phyloP scores from a whole-genome alignment of 192 early-diverging fungal genomes.

The Cladochytrium replicatum region DNA sequence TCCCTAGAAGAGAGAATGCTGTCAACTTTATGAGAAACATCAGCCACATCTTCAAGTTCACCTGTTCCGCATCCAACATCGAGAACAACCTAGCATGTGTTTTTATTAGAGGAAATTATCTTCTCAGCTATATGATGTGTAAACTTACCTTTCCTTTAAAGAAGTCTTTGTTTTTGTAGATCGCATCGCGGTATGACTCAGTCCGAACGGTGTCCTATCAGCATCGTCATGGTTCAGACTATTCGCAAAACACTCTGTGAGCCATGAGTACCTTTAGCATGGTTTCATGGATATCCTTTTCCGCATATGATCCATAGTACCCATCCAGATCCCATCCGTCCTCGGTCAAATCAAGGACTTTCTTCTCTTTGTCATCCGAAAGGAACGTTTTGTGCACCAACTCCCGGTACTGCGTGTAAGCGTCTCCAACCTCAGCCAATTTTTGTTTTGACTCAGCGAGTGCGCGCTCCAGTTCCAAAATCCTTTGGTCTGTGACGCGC shows the following conservation, averaged over 20 bases:
- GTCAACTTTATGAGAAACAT: too few relatives aligned
- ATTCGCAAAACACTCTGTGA: too few relatives aligned
- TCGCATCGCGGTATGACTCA: slow-evolving; percentile 67
- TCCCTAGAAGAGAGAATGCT: too few relatives aligned
- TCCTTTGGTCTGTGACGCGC: too few relatives aligned
- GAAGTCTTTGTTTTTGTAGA: slow-evolving; percentile 72
- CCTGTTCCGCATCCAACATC: slow-evolving; percentile 90
- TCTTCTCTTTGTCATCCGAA: background rate
- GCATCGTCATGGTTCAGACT: background rate
- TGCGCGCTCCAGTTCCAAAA: background rate
- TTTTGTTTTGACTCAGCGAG: background rate
- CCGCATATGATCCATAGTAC: slow-evolving; percentile 53
- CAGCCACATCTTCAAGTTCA: too few relatives aligned
- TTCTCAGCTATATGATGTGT: too few relatives aligned
- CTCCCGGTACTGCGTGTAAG: slow-evolving; percentile 23
- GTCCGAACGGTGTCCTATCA: slow-evolving; percentile 60
- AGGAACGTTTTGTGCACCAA: slow-evolving; percentile 34
- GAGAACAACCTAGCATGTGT: slow-evolving; percentile 42
- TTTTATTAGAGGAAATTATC: background rate
- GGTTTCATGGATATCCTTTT: slow-evolving; percentile 60
- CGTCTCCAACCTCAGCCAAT: slow-evolving; percentile 14
- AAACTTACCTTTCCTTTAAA: slow-evolving; percentile 66
- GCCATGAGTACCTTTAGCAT: slow-evolving; percentile 67
- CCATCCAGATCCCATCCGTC: slow-evolving; percentile 20
- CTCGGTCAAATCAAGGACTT: background rate